Evolutionary conservation across 2,329 filamentous ascomycete genomes (phyloP), one percentile per base, ranked within the genome.

Genomic region (Penicillium sp.): DNA sequence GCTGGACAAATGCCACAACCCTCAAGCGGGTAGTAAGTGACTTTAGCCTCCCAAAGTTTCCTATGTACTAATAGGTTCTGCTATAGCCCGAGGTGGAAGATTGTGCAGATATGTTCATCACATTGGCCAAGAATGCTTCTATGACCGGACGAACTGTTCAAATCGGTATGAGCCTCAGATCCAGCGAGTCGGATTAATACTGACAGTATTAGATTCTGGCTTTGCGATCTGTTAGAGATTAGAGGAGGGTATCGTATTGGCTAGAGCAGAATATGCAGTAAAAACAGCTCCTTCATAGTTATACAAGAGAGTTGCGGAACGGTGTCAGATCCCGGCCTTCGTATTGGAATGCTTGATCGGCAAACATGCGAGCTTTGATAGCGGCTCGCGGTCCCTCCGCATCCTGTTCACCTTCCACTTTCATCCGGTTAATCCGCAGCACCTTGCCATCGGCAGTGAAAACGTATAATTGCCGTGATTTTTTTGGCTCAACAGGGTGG

Each of bases 21-120:
- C 74, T 91, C 35, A 84, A 88, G 71, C 79, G 78, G 61, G 79
- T 77, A 62, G 81, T 83, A 64, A 62, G 76, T 67, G n/a, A 13
- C 40, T 16, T 16, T 4, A 7, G 16, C 23, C 9, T 16, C 36
- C 7, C 14, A n/a, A 27, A 48, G 14, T 10, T 23, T 2, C n/a
- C 13, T 8, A 16, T 14, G 18, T 42, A 44, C 44, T 59, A 32
- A 53, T 34, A 7, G 23, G 34, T 27, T 8, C 35, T 7, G 13
- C 53, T 29, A 27, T 32, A 76, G 76, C 70, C 71, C 46, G 70
- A 72, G 45, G 57, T 78, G 13, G 74, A 78, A 34, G 75, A 76
- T 52, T 70, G 70, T 41, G 75, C 75, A 44, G 68, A 76, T 46
- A 63, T 71, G 48, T 78, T 70, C 51, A 54, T 74, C 29, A 67